Conservation (phyloP, 495 filamentous ascomycete species). For the Tuber calosporum region DNA sequence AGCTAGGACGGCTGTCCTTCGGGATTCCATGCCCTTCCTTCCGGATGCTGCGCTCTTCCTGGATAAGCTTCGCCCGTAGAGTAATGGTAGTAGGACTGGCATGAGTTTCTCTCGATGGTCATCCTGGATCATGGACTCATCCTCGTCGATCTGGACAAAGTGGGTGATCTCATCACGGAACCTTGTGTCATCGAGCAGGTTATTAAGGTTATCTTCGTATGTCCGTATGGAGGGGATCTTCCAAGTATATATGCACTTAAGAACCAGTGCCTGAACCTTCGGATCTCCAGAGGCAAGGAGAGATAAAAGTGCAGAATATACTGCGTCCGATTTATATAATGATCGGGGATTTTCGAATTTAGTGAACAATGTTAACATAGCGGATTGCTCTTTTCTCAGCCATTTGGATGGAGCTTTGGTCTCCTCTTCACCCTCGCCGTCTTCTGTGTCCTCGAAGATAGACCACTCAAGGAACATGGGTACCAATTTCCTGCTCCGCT, state of each 20-base stretch:
- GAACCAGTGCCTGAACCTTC: slow-evolving; percentile 73
- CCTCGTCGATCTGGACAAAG: slow-evolving; percentile 63
- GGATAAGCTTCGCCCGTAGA: slow-evolving; percentile 83
- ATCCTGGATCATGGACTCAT: slow-evolving; percentile 65
- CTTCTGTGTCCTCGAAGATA: slow-evolving; percentile 18
- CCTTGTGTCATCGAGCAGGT: slow-evolving; percentile 79
- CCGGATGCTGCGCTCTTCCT: slow-evolving; percentile 63
- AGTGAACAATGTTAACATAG: slow-evolving; percentile 72
- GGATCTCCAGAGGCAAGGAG: slow-evolving; percentile 79
- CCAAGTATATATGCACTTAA: slow-evolving; percentile 85
- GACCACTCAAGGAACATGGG: slow-evolving; percentile 80
- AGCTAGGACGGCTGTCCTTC: slow-evolving; percentile 59
- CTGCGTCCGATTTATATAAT: slow-evolving; percentile 68
- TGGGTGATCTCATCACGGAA: slow-evolving; percentile 88
- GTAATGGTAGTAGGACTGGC: slow-evolving; percentile 75
- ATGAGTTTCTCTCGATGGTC: slow-evolving; percentile 65
- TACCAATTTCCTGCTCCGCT: slow-evolving; percentile 70
- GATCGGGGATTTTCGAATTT: slow-evolving; percentile 78
- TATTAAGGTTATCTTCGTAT: slow-evolving; percentile 80
- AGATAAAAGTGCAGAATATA: slow-evolving; percentile 63
- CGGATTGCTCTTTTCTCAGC: slow-evolving; percentile 67
- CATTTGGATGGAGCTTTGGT: slow-evolving; percentile 44
- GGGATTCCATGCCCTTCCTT: slow-evolving; percentile 55
- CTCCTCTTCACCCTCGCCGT: slow-evolving; percentile 45
- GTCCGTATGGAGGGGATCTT: slow-evolving; percentile 64